Evolutionary conservation across 805 yeast genomes (phyloP).

Genomic region (Cyberlindnera veronae): DNA sequence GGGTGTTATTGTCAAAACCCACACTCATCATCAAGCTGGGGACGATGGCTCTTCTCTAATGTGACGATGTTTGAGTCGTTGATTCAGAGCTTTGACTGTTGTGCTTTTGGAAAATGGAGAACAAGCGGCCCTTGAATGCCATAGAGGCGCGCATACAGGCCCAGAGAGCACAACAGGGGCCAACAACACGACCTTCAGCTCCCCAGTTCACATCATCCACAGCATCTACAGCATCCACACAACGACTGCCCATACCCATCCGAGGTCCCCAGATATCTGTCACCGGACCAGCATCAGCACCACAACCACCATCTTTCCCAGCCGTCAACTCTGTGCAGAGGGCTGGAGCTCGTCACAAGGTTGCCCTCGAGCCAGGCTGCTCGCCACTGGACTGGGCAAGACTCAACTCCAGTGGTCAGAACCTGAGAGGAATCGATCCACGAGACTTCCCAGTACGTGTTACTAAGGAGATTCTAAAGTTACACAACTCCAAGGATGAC

Average conservation of each 20-base stretch:
- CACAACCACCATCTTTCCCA: constrained; percentile 11
- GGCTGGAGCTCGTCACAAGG: constrained; percentile 44
- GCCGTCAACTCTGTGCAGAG: constrained; percentile 19
- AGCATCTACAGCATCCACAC: neutral
- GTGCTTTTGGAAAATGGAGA: neutral
- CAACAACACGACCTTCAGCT: neutral
- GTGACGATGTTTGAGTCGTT: neutral
- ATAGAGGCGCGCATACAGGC: constrained; percentile 7
- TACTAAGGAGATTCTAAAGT: constrained; percentile 51
- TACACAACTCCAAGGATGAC: constrained; percentile 60
- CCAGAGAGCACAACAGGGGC: constrained; percentile 1
- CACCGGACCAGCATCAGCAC: neutral
- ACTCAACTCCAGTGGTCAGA: constrained; percentile 43
- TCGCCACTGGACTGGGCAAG: constrained; percentile 88
- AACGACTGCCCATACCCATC: constrained; percentile 1
- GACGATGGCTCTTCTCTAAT: neutral
- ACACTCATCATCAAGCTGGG: neutral
- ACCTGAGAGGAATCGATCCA: constrained; percentile 51
- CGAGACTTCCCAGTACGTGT: constrained; percentile 56
- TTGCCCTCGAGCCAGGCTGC: constrained; percentile 68
- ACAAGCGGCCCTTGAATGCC: constrained; percentile 3
- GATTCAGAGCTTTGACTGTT: neutral
- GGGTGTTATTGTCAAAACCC: neutral
- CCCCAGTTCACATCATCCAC: neutral
- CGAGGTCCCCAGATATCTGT: constrained; percentile 2